A percentile compares a stretch with the other conserved stretches of the same genome.
Evolutionary conservation across 768 basidiomycete species (phyloP).

Genomic region (Lactifluus hygrophoroides): DNA sequence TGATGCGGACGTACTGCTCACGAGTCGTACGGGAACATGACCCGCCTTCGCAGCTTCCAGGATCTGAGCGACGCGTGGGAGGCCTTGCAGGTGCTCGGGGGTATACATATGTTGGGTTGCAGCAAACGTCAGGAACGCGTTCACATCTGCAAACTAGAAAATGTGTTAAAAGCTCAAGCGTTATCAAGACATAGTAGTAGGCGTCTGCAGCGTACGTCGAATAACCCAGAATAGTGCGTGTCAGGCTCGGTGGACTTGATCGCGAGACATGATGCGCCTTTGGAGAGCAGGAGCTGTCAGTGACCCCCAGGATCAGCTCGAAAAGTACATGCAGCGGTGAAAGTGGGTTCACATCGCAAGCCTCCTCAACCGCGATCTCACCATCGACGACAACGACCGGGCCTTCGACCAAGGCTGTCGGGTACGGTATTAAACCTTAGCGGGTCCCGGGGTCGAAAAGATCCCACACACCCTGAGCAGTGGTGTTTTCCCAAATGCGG

Average conservation of each 20-base stretch:
- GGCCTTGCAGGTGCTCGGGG: conserved; percentile 50
- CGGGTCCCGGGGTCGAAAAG: neutral
- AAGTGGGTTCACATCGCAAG: conserved; percentile 54
- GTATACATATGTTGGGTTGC: conserved; percentile 66
- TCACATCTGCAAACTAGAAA: conserved; percentile 73
- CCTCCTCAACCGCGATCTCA: conserved; percentile 73
- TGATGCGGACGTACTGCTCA: conserved; percentile 52
- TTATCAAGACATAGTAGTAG: neutral
- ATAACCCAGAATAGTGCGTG: conserved; percentile 44
- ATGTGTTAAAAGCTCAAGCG: neutral
- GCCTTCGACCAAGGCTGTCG: conserved; percentile 61
- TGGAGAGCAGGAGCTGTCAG: conserved; percentile 49
- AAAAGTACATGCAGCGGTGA: neutral
- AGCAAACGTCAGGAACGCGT: conserved; percentile 79
- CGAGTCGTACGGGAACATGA: conserved; percentile 62
- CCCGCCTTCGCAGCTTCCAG: conserved; percentile 68
- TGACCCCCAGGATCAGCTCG: conserved; percentile 6
- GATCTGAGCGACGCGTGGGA: conserved; percentile 57
- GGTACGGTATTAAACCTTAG: neutral
- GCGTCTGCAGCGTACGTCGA: conserved; percentile 52
- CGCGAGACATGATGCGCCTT: conserved; percentile 57
- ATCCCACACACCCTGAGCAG: conserved; percentile 45
- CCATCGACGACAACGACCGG: conserved; percentile 57
- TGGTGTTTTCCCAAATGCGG: conserved; percentile 44
- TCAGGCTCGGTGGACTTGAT: conserved; percentile 34